Conservation (phyloP, 352 stramenopile species). For the Hyaloperonospora brassicae region DNA sequence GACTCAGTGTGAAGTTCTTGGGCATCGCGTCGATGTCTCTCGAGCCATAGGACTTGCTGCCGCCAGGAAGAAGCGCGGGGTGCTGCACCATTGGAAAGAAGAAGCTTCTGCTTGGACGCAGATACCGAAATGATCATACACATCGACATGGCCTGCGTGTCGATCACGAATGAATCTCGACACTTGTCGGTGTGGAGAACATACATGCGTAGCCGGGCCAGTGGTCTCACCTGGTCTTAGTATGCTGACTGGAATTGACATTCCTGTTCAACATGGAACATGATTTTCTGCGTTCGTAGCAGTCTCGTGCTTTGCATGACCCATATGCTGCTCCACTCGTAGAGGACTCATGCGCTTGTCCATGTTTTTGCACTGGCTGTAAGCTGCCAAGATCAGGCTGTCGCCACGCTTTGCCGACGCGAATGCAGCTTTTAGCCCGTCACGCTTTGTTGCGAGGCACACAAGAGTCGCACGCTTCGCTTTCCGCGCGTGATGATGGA, state of each 20-base stretch:
- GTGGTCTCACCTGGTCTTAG: conserved; percentile 9
- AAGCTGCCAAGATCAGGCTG: too few relatives aligned
- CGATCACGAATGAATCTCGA: background rate
- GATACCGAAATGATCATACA: too few relatives aligned
- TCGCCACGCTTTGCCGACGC: too few relatives aligned
- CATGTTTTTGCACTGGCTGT: too few relatives aligned
- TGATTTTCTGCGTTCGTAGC: conserved; percentile 1
- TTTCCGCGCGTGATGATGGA: too few relatives aligned
- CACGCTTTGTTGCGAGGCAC: too few relatives aligned
- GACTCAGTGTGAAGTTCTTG: conserved; percentile 36
- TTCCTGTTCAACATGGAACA: conserved; percentile 2
- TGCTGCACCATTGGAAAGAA: conserved; percentile 24
- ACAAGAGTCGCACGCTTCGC: too few relatives aligned
- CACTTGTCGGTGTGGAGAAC: conserved; percentile 3
- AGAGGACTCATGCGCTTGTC: too few relatives aligned
- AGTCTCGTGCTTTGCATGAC: conserved; percentile 5
- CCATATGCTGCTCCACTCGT: too few relatives aligned
- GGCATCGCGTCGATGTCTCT: conserved; percentile 14
- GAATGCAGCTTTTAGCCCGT: too few relatives aligned
- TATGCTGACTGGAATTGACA: conserved; percentile 7
- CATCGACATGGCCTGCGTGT: too few relatives aligned
- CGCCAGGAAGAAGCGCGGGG: conserved; percentile 12
- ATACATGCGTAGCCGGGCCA: conserved; percentile 14
- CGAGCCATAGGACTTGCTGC: conserved; percentile 26
- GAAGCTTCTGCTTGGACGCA: background rate